Evolutionary conservation across 208 protist genomes (phyloP).

Genomic region (Wallacemonas collosoma): DNA sequence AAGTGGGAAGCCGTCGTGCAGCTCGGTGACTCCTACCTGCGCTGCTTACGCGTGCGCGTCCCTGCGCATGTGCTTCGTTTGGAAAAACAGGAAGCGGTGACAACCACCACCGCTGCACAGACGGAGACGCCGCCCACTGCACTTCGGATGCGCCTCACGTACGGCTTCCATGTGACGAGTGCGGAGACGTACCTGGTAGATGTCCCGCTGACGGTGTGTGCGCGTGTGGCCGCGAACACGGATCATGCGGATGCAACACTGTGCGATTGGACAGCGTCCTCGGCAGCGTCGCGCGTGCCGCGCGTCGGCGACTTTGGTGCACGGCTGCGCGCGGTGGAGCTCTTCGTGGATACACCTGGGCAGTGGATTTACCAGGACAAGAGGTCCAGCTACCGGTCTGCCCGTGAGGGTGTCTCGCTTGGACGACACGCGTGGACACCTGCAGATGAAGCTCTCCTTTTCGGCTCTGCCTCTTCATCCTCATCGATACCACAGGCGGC

Average conservation of each 20-base stretch:
- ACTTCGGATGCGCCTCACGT: slow-evolving; percentile 18
- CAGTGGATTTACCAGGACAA: no score
- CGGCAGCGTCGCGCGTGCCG: slow-evolving; percentile 28
- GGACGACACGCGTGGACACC: slow-evolving; percentile 10
- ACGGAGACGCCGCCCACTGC: slow-evolving; percentile 1
- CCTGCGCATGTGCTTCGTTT: neutral
- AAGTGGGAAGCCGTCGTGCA: neutral
- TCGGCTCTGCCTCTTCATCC: neutral
- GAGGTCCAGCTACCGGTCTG: no score
- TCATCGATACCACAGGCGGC: neutral
- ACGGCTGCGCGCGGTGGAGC: slow-evolving; percentile 28
- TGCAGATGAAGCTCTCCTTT: slow-evolving; percentile 5
- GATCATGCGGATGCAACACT: neutral
- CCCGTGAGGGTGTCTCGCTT: slow-evolving; percentile 2
- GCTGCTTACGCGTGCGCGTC: slow-evolving; percentile 16
- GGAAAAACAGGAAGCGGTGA: neutral
- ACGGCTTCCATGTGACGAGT: slow-evolving; percentile 3
- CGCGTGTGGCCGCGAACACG: neutral
- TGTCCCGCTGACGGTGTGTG: neutral
- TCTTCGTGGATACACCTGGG: slow-evolving; percentile 23
- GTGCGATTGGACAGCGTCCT: slow-evolving; percentile 26
- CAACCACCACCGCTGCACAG: neutral
- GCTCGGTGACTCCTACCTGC: slow-evolving; percentile 18
- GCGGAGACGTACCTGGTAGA: slow-evolving; percentile 11
- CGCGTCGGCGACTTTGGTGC: slow-evolving; percentile 28